Base-by-base conservation (phyloP, 768 basidiomycete species). In the Phlebiopsis flavidoalba region DNA sequence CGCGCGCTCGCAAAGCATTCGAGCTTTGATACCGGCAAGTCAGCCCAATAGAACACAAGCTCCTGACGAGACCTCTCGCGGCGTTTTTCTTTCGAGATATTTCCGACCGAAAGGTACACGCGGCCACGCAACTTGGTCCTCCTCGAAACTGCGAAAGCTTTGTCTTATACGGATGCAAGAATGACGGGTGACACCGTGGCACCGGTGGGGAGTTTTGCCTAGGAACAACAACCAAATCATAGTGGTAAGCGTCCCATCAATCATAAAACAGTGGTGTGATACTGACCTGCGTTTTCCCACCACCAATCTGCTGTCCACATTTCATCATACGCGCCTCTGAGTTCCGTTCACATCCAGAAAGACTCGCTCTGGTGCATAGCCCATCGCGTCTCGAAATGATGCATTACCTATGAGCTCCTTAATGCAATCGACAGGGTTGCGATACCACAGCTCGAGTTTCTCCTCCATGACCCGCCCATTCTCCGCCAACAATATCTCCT, bases 131-230 rank as follows among this genome's bases (percentile, higher is more conserved):
- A 47, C 35, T 21, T 68, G 54, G n/a, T 67, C 50, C n/a, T 3
- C 69, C 68, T 5, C 57, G 55, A 59, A 68, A 67, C 46, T 55
- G 53, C 0, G 63, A 60, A 7, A 72, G 65, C 35, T 67, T 63
- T 0, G 74, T 75, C 59, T 73, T 73, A 63, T 75, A n/a, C 73
- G 2, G 72, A 67, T 8, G 70, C 47, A 17, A 75, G 55, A 40
- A 75, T 71, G 12, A 73, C 52, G 0, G 73, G 72, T 0, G 69
- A 59, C 12, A 75, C 50, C 1, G 72, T 72, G 0, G 70, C 69
- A 1, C 69, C 69, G 14, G 35, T 14, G 14, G 72, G 72, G 48
- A 63, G 66, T 50, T 26, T 59, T 57, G 19, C 54, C 61, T 59
- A 64, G 55, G n/a, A n/a, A n/a, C n/a, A n/a, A n/a, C n/a, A n/a